Base-by-base conservation (phyloP, 2,329 filamentous ascomycete species). In the Aspergillus fumigatiaffinis region DNA sequence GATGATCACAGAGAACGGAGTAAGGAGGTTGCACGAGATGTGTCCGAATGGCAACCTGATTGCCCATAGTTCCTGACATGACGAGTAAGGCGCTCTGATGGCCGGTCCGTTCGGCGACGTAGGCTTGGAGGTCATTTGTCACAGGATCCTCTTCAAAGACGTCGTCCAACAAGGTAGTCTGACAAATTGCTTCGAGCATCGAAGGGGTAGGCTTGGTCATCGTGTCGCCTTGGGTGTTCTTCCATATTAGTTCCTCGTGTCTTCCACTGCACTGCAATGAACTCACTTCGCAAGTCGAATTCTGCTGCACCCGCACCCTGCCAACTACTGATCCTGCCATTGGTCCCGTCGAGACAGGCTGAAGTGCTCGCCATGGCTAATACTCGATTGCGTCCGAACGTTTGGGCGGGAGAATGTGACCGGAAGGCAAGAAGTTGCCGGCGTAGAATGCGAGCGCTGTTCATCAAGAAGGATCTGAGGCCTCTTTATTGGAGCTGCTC, bases 11-110 rank as follows among this genome's bases (percentile, higher is more conserved):
- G 8, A 97, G 77, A 4, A 97, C 84, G 7, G 84, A 84, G 71
- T 96, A 86, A 0, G 93, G 93, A 14, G 92, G 92, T 59, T 90
- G 88, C 0, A 80, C 83, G 14, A 97, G 81, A 58, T 94, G 88
- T 1, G 89, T 83, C 42, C 92, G 86, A 46, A 96, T 81, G 0
- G 89, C 87, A 20, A 97, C 80, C 72, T 96, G 92, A 76, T 97
- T 97, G 44, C 91, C 92, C 92, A 96, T 96, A 4, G 92, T 96
- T 3, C 93, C 93, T 0, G 90, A 94, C 58, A 95, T 81, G 55
- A 96, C 90, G 54, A 96, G 87, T 4, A 97, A 80, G 0, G 84
- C 89, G 7, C 85, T 86, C 67, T 92, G 87, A 66, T 95, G 92
- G 64, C 85, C 85, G 0, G 90, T 84, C 3, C 95, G 81, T 32